phyloP scores from a whole-genome alignment of 192 early-diverging fungal species.

The Backusella tarrabulga region DNA sequence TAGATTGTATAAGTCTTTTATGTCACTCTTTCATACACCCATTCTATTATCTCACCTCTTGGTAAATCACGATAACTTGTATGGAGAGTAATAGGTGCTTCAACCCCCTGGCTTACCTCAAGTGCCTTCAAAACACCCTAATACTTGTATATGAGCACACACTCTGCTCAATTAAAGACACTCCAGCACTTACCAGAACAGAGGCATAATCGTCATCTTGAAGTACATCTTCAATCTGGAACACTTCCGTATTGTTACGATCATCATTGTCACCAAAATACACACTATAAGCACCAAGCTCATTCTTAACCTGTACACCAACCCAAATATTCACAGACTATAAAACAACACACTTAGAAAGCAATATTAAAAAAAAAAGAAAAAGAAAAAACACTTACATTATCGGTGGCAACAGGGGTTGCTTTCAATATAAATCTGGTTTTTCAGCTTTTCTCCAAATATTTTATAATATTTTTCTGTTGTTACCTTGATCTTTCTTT shows the following conservation, averaged over 20 bases:
- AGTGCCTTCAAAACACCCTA: not conserved
- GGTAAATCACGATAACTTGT: not conserved
- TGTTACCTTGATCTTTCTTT: not conserved
- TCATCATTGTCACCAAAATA: not conserved
- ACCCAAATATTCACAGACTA: not conserved
- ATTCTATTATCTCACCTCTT: not conserved
- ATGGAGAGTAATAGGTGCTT: not conserved
- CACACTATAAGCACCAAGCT: not conserved
- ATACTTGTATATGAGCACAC: not conserved
- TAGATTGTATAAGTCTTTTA: not conserved
- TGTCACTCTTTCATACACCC: not conserved
- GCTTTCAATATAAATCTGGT: not conserved
- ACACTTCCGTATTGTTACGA: not conserved
- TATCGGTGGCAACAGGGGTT: not conserved
- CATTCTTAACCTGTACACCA: not conserved
- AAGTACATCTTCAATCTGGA: slow-evolving; percentile 2
- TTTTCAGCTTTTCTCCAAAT: not conserved
- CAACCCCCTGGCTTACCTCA: not conserved
- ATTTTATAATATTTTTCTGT: not conserved
- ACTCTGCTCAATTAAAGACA: not conserved
- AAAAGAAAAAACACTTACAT: not conserved
- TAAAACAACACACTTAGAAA: not conserved
- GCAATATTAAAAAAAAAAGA: not conserved
- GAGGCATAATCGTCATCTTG: not conserved
- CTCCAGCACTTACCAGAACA: not conserved